Percentiles rank a stretch among this genome's conserved stretches.
Evolutionary conservation across 1,139 yeast genomes (phyloP).

Genomic region (Diutina mesorugosa): DNA sequence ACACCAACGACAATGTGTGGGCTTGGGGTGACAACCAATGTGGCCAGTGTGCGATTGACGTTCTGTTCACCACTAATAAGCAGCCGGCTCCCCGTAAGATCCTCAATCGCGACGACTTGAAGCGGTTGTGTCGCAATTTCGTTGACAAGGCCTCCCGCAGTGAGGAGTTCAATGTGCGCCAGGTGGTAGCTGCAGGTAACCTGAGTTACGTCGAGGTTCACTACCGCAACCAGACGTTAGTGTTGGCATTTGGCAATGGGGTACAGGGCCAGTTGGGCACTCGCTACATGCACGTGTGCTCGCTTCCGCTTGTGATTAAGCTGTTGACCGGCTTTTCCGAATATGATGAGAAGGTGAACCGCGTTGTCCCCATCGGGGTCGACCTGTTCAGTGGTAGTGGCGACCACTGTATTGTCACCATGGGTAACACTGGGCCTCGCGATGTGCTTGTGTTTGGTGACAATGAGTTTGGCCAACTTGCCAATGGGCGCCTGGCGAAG

Average conservation of each 20-base stretch:
- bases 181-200: slow-evolving; percentile 56
- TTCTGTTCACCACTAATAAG: slow-evolving; percentile 49
- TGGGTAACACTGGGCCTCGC: slow-evolving; percentile 32
- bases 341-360: slow-evolving; percentile 19
- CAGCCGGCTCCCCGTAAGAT: slow-evolving; percentile 58
- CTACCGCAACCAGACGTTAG: slow-evolving; percentile 12
- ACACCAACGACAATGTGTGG: slow-evolving; percentile 51
- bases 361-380: slow-evolving; percentile 32
- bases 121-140: slow-evolving; percentile 10
- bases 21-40: slow-evolving; percentile 74
- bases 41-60: slow-evolving; percentile 77
- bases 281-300: slow-evolving; percentile 59
- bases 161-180: slow-evolving; percentile 17
- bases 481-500: slow-evolving; percentile 63
- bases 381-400: slow-evolving; percentile 46
- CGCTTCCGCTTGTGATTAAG: slow-evolving; percentile 51
- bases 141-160: slow-evolving; percentile 19
- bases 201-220: slow-evolving; percentile 44
- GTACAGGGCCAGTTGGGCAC: slow-evolving; percentile 85
- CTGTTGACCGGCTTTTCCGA: slow-evolving; percentile 32
- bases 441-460: slow-evolving; percentile 78
- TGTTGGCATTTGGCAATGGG: slow-evolving; percentile 73
- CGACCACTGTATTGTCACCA: slow-evolving; percentile 52
- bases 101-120: slow-evolving; percentile 14
- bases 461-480: slow-evolving; percentile 72